A percentile compares a stretch with the other conserved stretches of the same genome.
Conservation (phyloP, 768 basidiomycete species). For the Chalciporus sphaerocephalus region DNA sequence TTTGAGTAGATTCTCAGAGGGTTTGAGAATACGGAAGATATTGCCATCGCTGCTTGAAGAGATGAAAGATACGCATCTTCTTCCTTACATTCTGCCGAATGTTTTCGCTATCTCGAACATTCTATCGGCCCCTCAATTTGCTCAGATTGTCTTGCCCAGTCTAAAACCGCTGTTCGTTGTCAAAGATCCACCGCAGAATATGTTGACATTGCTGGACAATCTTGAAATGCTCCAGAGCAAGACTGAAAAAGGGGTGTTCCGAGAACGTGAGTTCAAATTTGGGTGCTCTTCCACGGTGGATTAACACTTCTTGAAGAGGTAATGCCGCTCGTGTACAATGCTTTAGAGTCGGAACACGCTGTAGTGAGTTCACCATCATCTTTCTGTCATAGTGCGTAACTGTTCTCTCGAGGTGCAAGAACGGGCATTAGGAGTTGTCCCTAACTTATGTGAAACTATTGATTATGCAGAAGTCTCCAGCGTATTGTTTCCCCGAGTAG, state of each 20-base stretch:
- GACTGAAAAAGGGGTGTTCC: conserved; percentile 79
- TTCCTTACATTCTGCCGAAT: conserved; percentile 95
- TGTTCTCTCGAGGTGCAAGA: conserved; percentile 73
- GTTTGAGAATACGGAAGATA: conserved; percentile 82
- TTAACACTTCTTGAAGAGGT: conserved; percentile 57
- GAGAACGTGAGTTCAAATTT: conserved; percentile 64
- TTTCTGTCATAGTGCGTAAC: neutral
- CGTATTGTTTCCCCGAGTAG: conserved; percentile 86
- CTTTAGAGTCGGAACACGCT: conserved; percentile 92
- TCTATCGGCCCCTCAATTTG: conserved; percentile 77
- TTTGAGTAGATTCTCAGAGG: conserved; percentile 80
- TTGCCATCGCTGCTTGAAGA: conserved; percentile 91
- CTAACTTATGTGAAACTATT: conserved; percentile 85
- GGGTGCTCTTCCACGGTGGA: neutral
- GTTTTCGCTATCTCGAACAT: conserved; percentile 84
- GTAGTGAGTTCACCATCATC: conserved; percentile 41
- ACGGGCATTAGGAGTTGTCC: conserved; percentile 77
- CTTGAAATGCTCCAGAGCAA: conserved; percentile 83
- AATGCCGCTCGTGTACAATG: conserved; percentile 93
- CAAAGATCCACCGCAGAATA: conserved; percentile 96
- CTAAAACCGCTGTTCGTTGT: conserved; percentile 85
- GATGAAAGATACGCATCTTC: conserved; percentile 92
- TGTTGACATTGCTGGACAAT: conserved; percentile 91
- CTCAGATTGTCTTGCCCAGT: conserved; percentile 73
- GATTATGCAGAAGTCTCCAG: conserved; percentile 94